Evolutionary conservation across 176 grass and related monocot genomes (phyloP).

Genomic region (Otatea glauca): DNA sequence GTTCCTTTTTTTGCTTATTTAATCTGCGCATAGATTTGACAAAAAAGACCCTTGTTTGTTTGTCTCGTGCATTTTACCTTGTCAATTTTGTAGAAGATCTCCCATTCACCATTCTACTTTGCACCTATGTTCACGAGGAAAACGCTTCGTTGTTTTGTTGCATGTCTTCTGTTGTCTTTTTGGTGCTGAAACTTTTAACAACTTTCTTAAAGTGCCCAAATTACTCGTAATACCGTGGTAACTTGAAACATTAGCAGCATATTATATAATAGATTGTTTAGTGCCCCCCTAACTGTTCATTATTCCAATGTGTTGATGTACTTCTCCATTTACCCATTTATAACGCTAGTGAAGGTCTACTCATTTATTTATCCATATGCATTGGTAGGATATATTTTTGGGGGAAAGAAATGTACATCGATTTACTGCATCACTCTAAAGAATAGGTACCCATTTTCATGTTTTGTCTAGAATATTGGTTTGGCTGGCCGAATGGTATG

Average conservation of each 20-base stretch:
- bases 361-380: background rate
- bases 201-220: slow-evolving; percentile 16
- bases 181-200: background rate
- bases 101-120: slow-evolving; percentile 12
- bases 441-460: background rate
- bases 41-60: background rate
- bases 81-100: background rate
- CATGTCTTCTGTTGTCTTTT: background rate
- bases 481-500: background rate
- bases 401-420: background rate
- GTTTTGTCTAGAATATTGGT: background rate
- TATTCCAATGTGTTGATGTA: background rate
- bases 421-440: background rate
- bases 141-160: background rate
- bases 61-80: slow-evolving; percentile 3
- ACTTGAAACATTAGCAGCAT: background rate
- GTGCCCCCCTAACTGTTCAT: background rate
- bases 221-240: background rate
- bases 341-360: background rate
- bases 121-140: background rate
- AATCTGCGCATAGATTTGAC: slow-evolving; percentile 6
- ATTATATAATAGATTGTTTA: background rate
- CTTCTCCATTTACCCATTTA: background rate
- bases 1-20: slow-evolving; percentile 33
- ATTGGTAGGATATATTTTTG: background rate